These are phyloP conservation scores for Beauveria sp. DNA, from an alignment of 2,329 filamentous ascomycete genomes.

Conservation along the genomic window DNA sequence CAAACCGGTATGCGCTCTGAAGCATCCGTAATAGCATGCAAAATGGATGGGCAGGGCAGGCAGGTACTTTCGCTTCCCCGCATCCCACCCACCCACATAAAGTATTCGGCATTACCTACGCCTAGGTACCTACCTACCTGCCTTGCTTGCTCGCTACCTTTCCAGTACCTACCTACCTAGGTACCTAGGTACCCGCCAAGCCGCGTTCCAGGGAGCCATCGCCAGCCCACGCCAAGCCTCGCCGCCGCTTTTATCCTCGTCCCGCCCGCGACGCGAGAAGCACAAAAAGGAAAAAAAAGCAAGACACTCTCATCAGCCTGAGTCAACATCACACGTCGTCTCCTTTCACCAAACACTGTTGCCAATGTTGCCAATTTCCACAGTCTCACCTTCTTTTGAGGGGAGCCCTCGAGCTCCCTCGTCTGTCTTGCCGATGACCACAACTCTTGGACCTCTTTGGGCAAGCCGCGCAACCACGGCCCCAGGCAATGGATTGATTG, in stretches of 20 bases:
- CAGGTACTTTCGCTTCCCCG: constrained; percentile 1
- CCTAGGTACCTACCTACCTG: neutral
- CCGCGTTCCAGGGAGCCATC: neutral
- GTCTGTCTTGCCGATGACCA: neutral
- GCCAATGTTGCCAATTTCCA: constrained; percentile 11
- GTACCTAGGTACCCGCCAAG: neutral
- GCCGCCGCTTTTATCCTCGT: neutral
- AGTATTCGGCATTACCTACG: neutral
- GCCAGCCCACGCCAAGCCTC: neutral
- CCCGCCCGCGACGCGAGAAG: neutral
- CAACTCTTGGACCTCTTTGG: neutral
- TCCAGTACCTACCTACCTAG: neutral
- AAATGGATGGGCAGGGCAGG: too few species aligned
- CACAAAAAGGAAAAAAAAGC: neutral
- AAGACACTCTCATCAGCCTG: constrained; percentile 6
- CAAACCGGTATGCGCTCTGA: neutral
- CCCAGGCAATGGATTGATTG: too few species aligned
- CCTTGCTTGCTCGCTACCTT: neutral
- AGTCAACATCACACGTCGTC: constrained; percentile 2
- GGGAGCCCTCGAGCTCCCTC: neutral
- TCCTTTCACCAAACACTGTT: neutral
- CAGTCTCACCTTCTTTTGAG: constrained; percentile 5
- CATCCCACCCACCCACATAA: neutral
- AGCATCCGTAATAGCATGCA: too few species aligned
- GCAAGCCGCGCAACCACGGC: too few species aligned